Conservation (phyloP, 768 basidiomycete species). For the Omphalotus guepiniiformis region DNA sequence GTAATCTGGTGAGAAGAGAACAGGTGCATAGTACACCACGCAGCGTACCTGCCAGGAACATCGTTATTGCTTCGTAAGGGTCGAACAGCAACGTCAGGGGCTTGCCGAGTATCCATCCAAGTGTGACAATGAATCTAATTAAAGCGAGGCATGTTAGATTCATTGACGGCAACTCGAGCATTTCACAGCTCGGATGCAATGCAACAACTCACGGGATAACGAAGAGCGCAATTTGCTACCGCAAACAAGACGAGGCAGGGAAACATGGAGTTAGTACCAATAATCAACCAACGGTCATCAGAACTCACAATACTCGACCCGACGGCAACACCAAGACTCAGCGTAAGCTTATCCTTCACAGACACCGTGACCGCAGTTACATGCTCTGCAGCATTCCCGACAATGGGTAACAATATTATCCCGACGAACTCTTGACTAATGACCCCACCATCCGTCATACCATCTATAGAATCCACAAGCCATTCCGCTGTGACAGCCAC, state of each 20-base stretch:
- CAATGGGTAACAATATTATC: conserved; percentile 61
- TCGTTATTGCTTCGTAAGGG: conserved; percentile 56
- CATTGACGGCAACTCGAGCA: neutral
- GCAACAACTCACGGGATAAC: conserved; percentile 63
- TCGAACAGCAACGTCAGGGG: conserved; percentile 62
- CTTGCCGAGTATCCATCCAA: conserved; percentile 64
- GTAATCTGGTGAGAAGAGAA: neutral
- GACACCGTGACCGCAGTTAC: conserved; percentile 69
- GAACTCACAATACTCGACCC: conserved; percentile 47
- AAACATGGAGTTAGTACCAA: neutral
- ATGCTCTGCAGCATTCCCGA: conserved; percentile 67
- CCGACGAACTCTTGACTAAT: conserved; percentile 67
- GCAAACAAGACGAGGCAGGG: neutral
- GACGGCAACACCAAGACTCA: conserved; percentile 65
- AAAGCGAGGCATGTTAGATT: neutral
- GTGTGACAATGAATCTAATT: conserved; percentile 44
- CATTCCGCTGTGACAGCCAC: conserved; percentile 36
- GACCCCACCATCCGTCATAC: conserved; percentile 40
- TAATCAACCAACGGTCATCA: neutral
- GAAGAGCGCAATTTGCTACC: conserved; percentile 57
- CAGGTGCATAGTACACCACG: conserved; percentile 13
- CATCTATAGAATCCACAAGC: conserved; percentile 62
- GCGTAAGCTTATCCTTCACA: conserved; percentile 63
- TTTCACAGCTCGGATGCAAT: too few relatives aligned
- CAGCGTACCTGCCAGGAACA: conserved; percentile 28